Evolutionary conservation across 257 asterid genomes (phyloP).

Genomic region (Solanum ossicruentum): DNA sequence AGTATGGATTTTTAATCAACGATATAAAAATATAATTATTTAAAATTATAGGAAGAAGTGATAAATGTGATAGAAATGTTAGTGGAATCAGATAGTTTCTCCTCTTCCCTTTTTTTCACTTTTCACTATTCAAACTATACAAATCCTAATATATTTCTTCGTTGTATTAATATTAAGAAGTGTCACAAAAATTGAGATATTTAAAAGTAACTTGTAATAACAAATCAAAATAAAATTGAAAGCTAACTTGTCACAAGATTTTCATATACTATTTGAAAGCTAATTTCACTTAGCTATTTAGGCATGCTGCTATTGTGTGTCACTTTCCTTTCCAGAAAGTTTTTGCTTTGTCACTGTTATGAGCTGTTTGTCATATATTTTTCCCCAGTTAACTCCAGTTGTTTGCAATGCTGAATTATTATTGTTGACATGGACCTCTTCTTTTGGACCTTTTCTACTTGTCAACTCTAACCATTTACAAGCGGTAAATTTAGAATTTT

Average conservation of each 20-base stretch:
- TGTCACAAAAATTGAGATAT: too few species aligned
- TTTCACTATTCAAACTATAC: neutral
- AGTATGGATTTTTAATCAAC: too few species aligned
- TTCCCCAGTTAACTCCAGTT: neutral
- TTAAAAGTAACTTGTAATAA: too few species aligned
- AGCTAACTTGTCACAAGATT: neutral
- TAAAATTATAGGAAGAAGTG: too few species aligned
- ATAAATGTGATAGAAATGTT: too few species aligned
- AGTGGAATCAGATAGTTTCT: too few species aligned
- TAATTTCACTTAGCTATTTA: neutral
- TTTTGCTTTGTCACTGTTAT: neutral
- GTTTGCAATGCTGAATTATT: neutral
- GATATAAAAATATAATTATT: too few species aligned
- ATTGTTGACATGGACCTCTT: neutral
- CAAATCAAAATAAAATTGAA: neutral
- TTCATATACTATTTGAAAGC: neutral
- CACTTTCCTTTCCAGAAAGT: neutral
- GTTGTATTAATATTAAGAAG: too few species aligned
- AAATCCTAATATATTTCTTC: too few species aligned
- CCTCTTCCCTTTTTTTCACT: neutral
- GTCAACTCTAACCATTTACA: neutral
- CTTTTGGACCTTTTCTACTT: neutral
- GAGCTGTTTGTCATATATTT: neutral
- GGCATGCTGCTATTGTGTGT: neutral
- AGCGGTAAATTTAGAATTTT: neutral